These are phyloP conservation scores for Arachis hypogaea DNA, from an alignment of 306 rosid genomes.

Conservation along the genomic window DNA sequence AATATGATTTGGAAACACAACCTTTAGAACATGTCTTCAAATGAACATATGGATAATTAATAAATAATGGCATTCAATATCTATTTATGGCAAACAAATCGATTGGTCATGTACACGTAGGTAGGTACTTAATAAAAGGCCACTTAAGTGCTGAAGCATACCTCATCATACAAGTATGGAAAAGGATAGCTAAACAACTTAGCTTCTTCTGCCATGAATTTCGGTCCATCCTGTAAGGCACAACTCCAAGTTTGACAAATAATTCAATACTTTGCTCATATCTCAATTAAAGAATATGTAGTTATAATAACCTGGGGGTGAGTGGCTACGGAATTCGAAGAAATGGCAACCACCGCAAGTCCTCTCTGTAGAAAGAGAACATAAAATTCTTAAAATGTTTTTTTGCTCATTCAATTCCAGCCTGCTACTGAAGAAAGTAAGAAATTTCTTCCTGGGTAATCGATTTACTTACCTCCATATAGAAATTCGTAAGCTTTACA, in stretches of 20 bases:
- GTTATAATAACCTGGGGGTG: slow-evolving; percentile 82
- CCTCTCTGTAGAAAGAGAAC: slow-evolving; percentile 67
- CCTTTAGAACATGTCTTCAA: slow-evolving; percentile 1
- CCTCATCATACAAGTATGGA: slow-evolving; percentile 93
- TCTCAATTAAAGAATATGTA: slow-evolving; percentile 45
- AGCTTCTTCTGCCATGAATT: slow-evolving; percentile 90
- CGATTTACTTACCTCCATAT: slow-evolving; percentile 65
- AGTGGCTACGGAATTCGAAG: slow-evolving; percentile 81
- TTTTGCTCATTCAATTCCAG: slow-evolving; percentile 25
- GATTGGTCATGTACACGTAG: slow-evolving; percentile 3
- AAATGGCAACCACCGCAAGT: slow-evolving; percentile 78
- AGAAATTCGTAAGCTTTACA: slow-evolving; percentile 74
- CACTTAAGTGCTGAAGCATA: slow-evolving; percentile 27
- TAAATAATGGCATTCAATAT: slow-evolving; percentile 11
- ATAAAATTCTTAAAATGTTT: slow-evolving; percentile 22
- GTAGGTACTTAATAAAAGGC: background rate
- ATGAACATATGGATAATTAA: background rate
- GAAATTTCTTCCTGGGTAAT: slow-evolving; percentile 14
- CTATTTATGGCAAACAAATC: background rate
- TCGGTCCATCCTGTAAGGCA: slow-evolving; percentile 90
- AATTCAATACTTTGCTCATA: slow-evolving; percentile 44
- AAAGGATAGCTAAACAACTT: slow-evolving; percentile 75
- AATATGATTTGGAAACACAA: slow-evolving; percentile 9
- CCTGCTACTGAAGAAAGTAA: slow-evolving; percentile 24
- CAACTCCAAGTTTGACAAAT: slow-evolving; percentile 47